A percentile compares a stretch with the other conserved stretches of the same genome.
Conservation (phyloP, 2,329 filamentous ascomycete genomes). For the Clarireedia monteithiana region DNA sequence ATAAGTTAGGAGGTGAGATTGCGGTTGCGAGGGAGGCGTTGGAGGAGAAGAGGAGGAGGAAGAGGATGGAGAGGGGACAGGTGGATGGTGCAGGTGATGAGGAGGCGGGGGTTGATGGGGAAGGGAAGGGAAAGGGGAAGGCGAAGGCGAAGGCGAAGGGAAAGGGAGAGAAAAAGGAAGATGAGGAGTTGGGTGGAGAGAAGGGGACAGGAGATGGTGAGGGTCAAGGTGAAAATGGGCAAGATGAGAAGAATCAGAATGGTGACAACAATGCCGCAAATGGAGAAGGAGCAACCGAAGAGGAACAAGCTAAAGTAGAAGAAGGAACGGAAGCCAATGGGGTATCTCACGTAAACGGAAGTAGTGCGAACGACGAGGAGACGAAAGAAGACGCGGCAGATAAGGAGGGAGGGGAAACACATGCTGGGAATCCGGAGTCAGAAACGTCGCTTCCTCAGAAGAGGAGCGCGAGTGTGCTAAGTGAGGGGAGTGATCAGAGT, state of each 20-base stretch:
- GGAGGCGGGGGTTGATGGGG: conserved; percentile 39
- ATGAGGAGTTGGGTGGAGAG: conserved; percentile 12
- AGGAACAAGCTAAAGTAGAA: neutral
- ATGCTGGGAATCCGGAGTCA: neutral
- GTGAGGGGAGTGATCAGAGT: conserved; percentile 39
- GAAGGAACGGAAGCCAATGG: conserved; percentile 5
- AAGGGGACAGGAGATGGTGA: conserved; percentile 44
- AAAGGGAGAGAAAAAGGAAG: conserved; percentile 41
- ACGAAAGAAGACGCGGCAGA: neutral
- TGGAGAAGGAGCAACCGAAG: neutral
- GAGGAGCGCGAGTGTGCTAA: conserved; percentile 76
- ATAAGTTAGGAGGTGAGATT: conserved; percentile 70
- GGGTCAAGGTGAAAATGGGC: conserved; percentile 40
- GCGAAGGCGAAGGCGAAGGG: conserved; percentile 30
- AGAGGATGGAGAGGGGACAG: conserved; percentile 33
- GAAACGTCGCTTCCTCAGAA: conserved; percentile 46
- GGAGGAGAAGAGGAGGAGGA: conserved; percentile 37
- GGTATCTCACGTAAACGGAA: conserved; percentile 20
- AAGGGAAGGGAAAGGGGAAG: conserved; percentile 42
- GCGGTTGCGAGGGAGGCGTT: conserved; percentile 49
- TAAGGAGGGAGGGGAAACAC: neutral
- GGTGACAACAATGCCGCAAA: neutral
- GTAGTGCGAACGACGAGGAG: conserved; percentile 35
- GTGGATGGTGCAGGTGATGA: no score
- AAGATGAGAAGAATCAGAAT: neutral